phyloP scores from a whole-genome alignment of 371 early-diverging fungal species.

The Catenaria anguillulae region DNA sequence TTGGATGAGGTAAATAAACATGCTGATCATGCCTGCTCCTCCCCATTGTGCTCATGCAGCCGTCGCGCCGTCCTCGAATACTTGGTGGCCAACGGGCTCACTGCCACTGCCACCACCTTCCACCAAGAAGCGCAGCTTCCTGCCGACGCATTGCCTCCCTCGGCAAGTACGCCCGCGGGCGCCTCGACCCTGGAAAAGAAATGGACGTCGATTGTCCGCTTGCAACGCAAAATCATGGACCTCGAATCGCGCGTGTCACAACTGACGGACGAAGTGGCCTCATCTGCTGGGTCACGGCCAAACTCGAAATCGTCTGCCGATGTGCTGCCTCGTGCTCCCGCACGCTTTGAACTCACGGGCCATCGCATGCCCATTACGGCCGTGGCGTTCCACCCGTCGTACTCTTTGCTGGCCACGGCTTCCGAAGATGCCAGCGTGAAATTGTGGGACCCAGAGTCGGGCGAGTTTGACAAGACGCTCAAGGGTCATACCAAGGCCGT shows the following conservation, averaged over 20 bases:
- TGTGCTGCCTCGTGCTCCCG: conserved; percentile 64
- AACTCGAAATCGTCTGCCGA: conserved; percentile 23
- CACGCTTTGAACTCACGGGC: conserved; percentile 48
- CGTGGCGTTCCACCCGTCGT: conserved; percentile 77
- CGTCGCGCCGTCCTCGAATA: conserved; percentile 75
- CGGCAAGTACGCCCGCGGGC: conserved; percentile 8
- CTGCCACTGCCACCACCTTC: conserved; percentile 48
- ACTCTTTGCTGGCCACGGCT: conserved; percentile 64
- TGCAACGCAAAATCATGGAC: conserved; percentile 89
- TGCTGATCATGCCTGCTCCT: too few species aligned
- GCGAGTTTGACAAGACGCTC: conserved; percentile 72
- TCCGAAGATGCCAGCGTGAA: conserved; percentile 82
- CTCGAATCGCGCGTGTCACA: conserved; percentile 59
- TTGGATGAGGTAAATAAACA: too few species aligned
- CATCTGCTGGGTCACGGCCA: conserved; percentile 24
- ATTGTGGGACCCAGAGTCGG: conserved; percentile 81
- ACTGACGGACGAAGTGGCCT: conserved; percentile 52
- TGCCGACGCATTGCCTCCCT: conserved; percentile 54
- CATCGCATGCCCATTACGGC: conserved; percentile 69
- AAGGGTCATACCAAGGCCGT: conserved; percentile 90
- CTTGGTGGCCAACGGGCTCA: conserved; percentile 52
- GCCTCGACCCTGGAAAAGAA: conserved; percentile 83
- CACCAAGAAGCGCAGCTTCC: conserved; percentile 54
- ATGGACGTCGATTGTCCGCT: conserved; percentile 80
- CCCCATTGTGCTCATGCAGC: too few species aligned